Conservation (phyloP, 1,139 yeast species). For the Pichia cactophila region DNA sequence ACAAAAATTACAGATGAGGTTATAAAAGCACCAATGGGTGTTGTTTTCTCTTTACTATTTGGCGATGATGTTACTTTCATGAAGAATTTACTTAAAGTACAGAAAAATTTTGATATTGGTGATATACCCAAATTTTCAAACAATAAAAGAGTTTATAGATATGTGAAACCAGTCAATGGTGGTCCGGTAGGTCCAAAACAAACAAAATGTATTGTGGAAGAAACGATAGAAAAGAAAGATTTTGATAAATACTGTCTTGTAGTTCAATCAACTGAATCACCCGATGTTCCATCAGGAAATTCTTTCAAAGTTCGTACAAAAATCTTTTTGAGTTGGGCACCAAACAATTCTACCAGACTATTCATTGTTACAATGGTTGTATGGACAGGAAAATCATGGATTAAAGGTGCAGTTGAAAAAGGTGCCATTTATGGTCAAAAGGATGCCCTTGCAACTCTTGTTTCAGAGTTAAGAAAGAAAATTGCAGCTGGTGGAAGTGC, state of each 20-base stretch:
- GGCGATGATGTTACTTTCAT: conserved; percentile 64
- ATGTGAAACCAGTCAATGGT: conserved; percentile 71
- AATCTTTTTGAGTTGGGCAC: conserved; percentile 68
- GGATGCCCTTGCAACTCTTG: conserved; percentile 53
- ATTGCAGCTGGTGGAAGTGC: conserved; percentile 26
- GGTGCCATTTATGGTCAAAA: conserved; percentile 90
- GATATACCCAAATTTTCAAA: conserved; percentile 45
- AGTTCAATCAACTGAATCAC: conserved; percentile 66
- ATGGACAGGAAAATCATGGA: conserved; percentile 94
- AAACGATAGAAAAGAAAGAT: conserved; percentile 58
- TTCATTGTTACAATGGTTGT: conserved; percentile 60
- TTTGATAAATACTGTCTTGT: conserved; percentile 50
- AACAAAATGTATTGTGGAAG: conserved; percentile 75
- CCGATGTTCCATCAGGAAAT: conserved; percentile 93
- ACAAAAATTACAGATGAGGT: conserved; percentile 52
- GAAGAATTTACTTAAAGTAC: conserved; percentile 49
- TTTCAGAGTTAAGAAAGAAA: conserved; percentile 48
- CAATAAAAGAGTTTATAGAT: conserved; percentile 53
- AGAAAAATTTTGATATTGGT: conserved; percentile 64
- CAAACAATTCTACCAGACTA: conserved; percentile 56
- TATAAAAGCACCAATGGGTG: conserved; percentile 75
- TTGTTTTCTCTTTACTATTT: conserved; percentile 58
- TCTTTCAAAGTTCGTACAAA: conserved; percentile 70
- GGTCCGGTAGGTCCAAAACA: conserved; percentile 94
- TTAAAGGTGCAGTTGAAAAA: conserved; percentile 84